A percentile compares a stretch with the other conserved stretches of the same genome.
Conservation (phyloP, 1,139 yeast species). For the Blastobotrys raffinosifermentans region DNA sequence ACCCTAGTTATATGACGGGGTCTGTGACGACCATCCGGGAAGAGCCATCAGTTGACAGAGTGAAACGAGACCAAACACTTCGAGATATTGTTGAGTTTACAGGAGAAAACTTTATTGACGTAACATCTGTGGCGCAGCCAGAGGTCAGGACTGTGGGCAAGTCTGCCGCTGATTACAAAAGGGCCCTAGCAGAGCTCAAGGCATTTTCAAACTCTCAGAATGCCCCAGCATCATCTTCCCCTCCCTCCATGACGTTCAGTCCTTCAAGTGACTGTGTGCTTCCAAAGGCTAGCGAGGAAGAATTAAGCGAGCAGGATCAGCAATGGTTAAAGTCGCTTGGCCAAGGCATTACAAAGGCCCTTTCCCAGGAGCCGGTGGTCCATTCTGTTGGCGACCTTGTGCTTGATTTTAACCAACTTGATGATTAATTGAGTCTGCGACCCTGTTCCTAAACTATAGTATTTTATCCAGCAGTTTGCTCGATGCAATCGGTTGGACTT, state of each 20-base stretch:
- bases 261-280: too few species aligned
- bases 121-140: slow-evolving; percentile 23
- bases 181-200: slow-evolving; percentile 14
- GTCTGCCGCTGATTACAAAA: slow-evolving; percentile 19
- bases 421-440: too few species aligned
- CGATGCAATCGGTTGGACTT: too few species aligned
- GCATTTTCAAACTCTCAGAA: slow-evolving; percentile 2
- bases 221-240: background rate
- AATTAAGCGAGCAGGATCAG: slow-evolving; percentile 14
- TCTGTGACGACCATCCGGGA: background rate
- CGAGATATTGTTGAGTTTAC: slow-evolving; percentile 22
- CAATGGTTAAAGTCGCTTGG: slow-evolving; percentile 21
- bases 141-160: slow-evolving; percentile 19
- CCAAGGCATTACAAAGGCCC: slow-evolving; percentile 16
- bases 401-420: slow-evolving; percentile 12
- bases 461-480: too few species aligned
- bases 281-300: slow-evolving; percentile 9
- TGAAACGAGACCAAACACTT: slow-evolving; percentile 19
- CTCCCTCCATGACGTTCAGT: slow-evolving; percentile 1
- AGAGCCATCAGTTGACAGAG: slow-evolving; percentile 10
- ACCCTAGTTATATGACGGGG: slow-evolving; percentile 3
- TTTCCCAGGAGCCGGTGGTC: slow-evolving; percentile 19
- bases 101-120: slow-evolving; percentile 24
- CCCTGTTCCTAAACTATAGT: too few species aligned
- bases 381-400: slow-evolving; percentile 20